Evolutionary conservation across 805 yeast species (phyloP), one percentile per base, ranked within the genome.

Genomic region (Candida parachauliodes): DNA sequence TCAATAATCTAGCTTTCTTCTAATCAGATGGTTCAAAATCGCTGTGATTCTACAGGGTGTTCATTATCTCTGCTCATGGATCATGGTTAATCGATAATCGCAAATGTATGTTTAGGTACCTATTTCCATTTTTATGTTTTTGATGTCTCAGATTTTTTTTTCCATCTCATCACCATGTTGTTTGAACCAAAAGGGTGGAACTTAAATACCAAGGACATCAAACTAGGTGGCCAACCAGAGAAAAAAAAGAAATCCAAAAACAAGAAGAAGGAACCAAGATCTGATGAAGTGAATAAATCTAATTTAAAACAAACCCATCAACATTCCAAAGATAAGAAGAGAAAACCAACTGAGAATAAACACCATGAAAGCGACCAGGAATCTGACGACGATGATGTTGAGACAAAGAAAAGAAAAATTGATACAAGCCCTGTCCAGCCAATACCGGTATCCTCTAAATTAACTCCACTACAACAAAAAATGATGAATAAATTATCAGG

Each of bases 401-500:
- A 21, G 16, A 23, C 21, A 12, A 3, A 4, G n/a, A 11, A 34
- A 25, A 32, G 35, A 16, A 35, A 21, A 36, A 42, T 21, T 36
- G 39, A 20, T 46, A 38, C n/a, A 16, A 5, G 15, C 22, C 35
- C 28, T n/a, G 32, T 22, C 15, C 17, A 39, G 17, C 48, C 46
- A 14, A 14, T 35, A 10, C 33, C 44, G 14, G 42, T 37, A 9
- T 23, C 36, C 3, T 31, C 40, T 25, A 77, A 79, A 32, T 62
- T 89, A 37, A 87, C 96, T 0, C 94, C 96, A 12, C 63, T 89
- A 45, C 99, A 93, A 61, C 85, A 84, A 52, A 93, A 93, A 55
- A 91, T 93, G 98, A 79, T 88, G 81, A 88, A 86, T 32, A 93
- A 93, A 57, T 73, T 93, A 28, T 79, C 94, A 2, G 99, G 99